These are phyloP conservation scores for Candida mattraensis DNA, from an alignment of 805 yeast species.

Conservation along the genomic window DNA sequence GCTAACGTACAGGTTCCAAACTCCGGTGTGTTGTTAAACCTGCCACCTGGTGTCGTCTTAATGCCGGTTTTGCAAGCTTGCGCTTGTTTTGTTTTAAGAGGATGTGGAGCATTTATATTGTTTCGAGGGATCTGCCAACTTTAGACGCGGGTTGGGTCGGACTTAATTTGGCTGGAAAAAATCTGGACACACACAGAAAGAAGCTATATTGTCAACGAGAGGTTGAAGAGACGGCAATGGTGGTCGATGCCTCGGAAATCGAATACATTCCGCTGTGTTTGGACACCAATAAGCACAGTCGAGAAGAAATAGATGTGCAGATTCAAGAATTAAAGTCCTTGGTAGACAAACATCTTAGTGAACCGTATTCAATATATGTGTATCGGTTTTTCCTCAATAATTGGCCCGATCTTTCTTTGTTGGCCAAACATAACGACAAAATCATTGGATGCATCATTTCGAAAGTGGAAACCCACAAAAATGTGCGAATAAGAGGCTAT, in stretches of 20 bases:
- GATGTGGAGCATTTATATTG: too few relatives aligned
- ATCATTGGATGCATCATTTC: slow-evolving; percentile 85
- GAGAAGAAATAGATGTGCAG: slow-evolving; percentile 36
- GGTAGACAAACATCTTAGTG: slow-evolving; percentile 75
- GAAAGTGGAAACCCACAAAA: slow-evolving; percentile 75
- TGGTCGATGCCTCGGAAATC: slow-evolving; percentile 17
- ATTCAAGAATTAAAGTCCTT: slow-evolving; percentile 52
- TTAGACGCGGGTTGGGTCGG: background rate
- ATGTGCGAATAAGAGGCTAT: slow-evolving; percentile 78
- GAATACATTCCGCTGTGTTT: slow-evolving; percentile 23
- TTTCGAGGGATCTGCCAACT: slow-evolving; percentile 7
- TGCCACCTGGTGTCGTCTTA: too few relatives aligned
- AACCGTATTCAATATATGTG: slow-evolving; percentile 92
- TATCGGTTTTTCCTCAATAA: slow-evolving; percentile 85
- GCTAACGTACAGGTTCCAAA: too few relatives aligned
- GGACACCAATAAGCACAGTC: slow-evolving; percentile 14
- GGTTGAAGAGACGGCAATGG: background rate
- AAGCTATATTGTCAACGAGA: too few relatives aligned
- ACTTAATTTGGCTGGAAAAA: background rate
- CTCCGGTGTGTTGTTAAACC: too few relatives aligned
- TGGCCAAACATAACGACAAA: slow-evolving; percentile 47
- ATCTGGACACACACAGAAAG: background rate
- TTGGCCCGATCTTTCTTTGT: slow-evolving; percentile 84
- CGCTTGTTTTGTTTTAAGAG: too few relatives aligned
- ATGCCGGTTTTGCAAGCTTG: too few relatives aligned